A percentile compares a stretch with the other conserved stretches of the same genome.
These are phyloP conservation scores for Lactuca sativa DNA, from an alignment of 129 eudicot species.

Conservation along the genomic window DNA sequence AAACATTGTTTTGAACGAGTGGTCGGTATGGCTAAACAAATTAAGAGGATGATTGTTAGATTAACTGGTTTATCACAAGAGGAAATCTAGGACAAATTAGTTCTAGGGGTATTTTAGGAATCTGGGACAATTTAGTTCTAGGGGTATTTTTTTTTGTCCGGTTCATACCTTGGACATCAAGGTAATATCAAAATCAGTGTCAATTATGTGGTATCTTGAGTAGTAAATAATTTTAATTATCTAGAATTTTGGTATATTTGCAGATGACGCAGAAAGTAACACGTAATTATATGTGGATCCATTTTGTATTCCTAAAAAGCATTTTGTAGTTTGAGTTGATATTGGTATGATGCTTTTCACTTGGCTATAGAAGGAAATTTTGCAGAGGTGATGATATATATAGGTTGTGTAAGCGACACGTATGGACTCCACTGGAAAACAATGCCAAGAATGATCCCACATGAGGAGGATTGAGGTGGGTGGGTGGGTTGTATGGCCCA, in stretches of 20 bases:
- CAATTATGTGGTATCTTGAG: neutral
- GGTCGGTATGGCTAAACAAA: too few relatives aligned
- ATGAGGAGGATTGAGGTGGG: neutral
- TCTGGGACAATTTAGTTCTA: too few relatives aligned
- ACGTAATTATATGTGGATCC: neutral
- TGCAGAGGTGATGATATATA: neutral
- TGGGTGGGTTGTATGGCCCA: slow-evolving; percentile 9
- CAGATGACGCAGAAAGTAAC: neutral
- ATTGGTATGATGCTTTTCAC: neutral
- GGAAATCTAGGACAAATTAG: too few relatives aligned
- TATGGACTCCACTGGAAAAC: neutral
- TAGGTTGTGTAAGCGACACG: neutral
- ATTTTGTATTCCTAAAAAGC: neutral
- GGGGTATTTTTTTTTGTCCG: too few relatives aligned
- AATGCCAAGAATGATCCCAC: slow-evolving; percentile 1
- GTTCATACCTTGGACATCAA: too few relatives aligned
- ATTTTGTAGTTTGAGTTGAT: slow-evolving; percentile 5
- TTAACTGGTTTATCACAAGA: too few relatives aligned
- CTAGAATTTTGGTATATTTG: neutral
- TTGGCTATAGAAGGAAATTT: slow-evolving; percentile 7
- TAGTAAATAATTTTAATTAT: neutral
- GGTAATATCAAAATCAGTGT: too few relatives aligned
- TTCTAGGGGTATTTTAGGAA: too few relatives aligned
- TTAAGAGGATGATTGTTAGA: too few relatives aligned
- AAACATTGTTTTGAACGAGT: too few relatives aligned